Conservation (phyloP, 2,329 filamentous ascomycete species). For the Coniochaeta sp. region DNA sequence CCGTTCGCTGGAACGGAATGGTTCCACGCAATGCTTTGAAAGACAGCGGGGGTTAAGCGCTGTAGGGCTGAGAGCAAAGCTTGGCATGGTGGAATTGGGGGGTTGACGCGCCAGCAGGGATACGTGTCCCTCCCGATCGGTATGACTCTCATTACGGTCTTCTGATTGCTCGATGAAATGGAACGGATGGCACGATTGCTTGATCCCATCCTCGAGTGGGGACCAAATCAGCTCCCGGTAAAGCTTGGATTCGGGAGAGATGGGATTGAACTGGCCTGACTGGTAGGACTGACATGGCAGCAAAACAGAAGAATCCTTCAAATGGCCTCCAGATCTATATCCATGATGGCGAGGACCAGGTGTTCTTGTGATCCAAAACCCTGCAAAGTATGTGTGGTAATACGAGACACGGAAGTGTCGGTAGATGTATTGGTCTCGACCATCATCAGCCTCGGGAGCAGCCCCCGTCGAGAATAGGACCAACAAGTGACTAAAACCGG, state of each 20-base stretch:
- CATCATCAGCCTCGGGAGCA: neutral
- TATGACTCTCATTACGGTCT: neutral
- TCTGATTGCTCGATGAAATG: neutral
- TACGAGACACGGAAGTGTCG: no score
- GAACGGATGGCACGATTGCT: neutral
- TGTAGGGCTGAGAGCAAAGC: slow-evolving; percentile 3
- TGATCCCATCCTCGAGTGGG: neutral
- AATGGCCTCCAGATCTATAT: no score
- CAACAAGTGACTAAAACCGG: neutral
- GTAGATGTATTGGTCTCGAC: neutral
- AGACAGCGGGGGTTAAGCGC: neutral
- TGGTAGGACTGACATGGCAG: no score
- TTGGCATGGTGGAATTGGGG: neutral
- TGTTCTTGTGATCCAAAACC: no score
- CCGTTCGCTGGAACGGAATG: neutral
- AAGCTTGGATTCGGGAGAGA: no score
- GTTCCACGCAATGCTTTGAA: neutral
- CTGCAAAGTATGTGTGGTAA: no score
- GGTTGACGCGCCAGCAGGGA: slow-evolving; percentile 3
- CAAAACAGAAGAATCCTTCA: no score
- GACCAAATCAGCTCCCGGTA: neutral
- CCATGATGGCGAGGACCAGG: no score
- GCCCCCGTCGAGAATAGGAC: neutral
- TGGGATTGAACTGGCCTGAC: no score
- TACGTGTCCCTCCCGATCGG: neutral